Conservation (phyloP, 1,284 basidiomycete genomes). For the Amylostereum areolatum region DNA sequence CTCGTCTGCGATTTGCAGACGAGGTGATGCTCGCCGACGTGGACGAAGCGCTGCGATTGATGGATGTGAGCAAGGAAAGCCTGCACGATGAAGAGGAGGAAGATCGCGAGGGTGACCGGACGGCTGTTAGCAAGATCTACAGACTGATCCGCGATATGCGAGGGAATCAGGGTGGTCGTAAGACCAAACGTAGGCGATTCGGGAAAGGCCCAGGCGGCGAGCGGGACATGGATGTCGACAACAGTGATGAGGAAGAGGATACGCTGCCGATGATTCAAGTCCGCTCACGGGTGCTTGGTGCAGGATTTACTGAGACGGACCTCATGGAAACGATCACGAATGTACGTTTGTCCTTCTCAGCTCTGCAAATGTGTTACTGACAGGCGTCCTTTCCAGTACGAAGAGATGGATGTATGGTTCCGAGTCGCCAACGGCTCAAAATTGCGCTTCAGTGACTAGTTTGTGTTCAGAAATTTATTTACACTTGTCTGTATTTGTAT, state of each 20-base stretch:
- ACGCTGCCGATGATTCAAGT: constrained; percentile 80
- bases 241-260: constrained; percentile 57
- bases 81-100: constrained; percentile 74
- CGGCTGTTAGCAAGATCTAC: constrained; percentile 79
- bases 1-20: constrained; percentile 82
- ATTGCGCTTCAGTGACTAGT: constrained; percentile 47
- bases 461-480: neutral
- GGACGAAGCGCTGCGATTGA: constrained; percentile 93
- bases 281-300: constrained; percentile 75
- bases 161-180: constrained; percentile 27
- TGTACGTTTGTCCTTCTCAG: constrained; percentile 39
- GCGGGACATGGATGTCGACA: constrained; percentile 46
- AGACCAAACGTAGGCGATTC: constrained; percentile 36
- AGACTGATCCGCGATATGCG: constrained; percentile 86
- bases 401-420: constrained; percentile 71
- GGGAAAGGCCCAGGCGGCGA: constrained; percentile 68
- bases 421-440: constrained; percentile 74
- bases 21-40: constrained; percentile 84
- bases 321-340: constrained; percentile 78
- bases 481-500: neutral
- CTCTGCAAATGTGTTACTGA: constrained; percentile 6
- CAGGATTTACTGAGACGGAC: constrained; percentile 87
- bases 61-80: constrained; percentile 94
- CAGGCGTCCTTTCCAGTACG: constrained; percentile 53
- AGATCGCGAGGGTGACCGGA: constrained; percentile 70